Conservation (phyloP, 345 rosid species). For the Boechera stricta region DNA sequence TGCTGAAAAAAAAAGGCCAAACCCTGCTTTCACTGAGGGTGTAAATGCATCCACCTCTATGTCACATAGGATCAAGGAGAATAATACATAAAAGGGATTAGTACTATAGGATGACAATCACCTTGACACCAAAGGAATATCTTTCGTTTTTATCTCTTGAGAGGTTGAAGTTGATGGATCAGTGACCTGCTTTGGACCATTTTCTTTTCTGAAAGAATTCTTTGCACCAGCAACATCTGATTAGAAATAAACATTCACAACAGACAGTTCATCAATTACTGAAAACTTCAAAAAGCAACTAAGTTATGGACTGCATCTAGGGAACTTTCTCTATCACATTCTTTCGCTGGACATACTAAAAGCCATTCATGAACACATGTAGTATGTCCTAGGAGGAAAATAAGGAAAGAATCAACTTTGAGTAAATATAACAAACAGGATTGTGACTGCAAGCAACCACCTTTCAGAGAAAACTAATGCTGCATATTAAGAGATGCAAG, state of each 20-base stretch:
- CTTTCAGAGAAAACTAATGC: slow-evolving; percentile 14
- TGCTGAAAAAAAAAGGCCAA: neutral
- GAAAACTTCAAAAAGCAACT: slow-evolving; percentile 18
- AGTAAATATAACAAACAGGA: slow-evolving; percentile 22
- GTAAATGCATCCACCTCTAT: slow-evolving; percentile 22
- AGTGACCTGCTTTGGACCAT: slow-evolving; percentile 58
- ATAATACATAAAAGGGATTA: neutral
- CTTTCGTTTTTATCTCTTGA: slow-evolving; percentile 56
- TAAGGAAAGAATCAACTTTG: neutral
- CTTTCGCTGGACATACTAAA: slow-evolving; percentile 2
- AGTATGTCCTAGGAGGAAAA: neutral
- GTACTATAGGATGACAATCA: slow-evolving; percentile 38
- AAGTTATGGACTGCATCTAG: slow-evolving; percentile 21
- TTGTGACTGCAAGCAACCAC: slow-evolving; percentile 21
- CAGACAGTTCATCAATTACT: slow-evolving; percentile 33
- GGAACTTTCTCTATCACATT: slow-evolving; percentile 16
- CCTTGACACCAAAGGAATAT: slow-evolving; percentile 55
- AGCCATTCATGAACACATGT: slow-evolving; percentile 16
- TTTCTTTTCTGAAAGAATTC: slow-evolving; percentile 61
- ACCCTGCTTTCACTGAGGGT: slow-evolving; percentile 21
- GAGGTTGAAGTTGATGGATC: slow-evolving; percentile 53
- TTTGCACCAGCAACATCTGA: slow-evolving; percentile 73
- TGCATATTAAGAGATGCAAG: slow-evolving; percentile 15
- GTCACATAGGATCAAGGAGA: slow-evolving; percentile 21
- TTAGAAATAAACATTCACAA: slow-evolving; percentile 42